Base-by-base conservation (phyloP, 1,139 yeast species). In the Candida sojae region DNA sequence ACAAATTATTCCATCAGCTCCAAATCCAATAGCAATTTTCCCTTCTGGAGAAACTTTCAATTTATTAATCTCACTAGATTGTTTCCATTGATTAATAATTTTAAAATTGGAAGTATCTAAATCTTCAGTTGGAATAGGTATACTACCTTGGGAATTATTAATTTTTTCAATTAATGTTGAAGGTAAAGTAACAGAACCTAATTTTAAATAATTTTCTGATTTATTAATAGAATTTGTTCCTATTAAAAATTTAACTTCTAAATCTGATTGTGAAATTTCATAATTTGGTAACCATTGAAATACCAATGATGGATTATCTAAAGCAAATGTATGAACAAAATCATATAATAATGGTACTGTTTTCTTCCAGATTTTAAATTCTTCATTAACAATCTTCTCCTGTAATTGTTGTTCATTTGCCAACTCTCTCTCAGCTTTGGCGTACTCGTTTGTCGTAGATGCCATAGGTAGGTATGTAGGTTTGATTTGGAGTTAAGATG, bases 281-380 rank as follows among this genome's bases (percentile, higher is more conserved):
- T 67, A 66, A 10, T 66, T 63, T 5, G 81, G 79, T 23, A 81
- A 56, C 77, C 84, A 78, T 50, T 76, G 74, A 30, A 80, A 70
- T 0, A 83, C 66, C 66, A 67, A 72, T 48, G 79, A 71, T 21
- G 93, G 92, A 72, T 80, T 79, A 42, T 84, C 83, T 44, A 84
- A 71, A 21, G 88, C 82, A 53, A 81, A 75, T 32, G 96, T 81
- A 53, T 89, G 81, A 57, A 90, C 79, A 53, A 88, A 73, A 64
- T 89, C 89, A 68, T 93, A 93, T 45, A 93, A 72, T 56, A 90
- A 77, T 12, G 96, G 97, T n/a, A 93, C 88, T 10, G 96, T 85
- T 63, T 93, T 93, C 67, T 92, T 92, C 99, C 99, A 93, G 49
- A 88, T 88, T 61, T 91, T 88, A 74, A 84, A 91, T 67, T 89